Percentiles rank a stretch among this genome's conserved stretches.
phyloP scores from a whole-genome alignment of 1,284 basidiomycete species.

The Papiliotrema nemorosa region DNA sequence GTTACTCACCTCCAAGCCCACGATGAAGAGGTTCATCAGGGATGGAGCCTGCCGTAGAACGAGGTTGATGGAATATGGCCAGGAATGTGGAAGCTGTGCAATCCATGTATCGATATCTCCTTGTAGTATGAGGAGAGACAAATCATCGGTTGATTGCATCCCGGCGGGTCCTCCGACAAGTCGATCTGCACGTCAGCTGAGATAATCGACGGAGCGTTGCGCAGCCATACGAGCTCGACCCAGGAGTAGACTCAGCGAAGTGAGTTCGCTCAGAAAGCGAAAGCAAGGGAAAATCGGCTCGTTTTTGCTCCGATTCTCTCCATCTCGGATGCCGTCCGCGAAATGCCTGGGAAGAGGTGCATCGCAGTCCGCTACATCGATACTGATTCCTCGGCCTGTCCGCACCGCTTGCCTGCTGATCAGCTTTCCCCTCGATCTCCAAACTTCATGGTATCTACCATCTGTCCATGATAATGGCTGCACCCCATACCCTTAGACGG shows the following conservation, averaged over 20 bases:
- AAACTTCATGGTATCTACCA: constrained; percentile 1
- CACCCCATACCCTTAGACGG: constrained; percentile 11
- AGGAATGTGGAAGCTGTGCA: constrained; percentile 10
- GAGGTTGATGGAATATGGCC: constrained; percentile 12
- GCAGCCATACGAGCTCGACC: constrained; percentile 14
- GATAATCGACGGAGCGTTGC: too few relatives aligned
- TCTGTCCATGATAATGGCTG: constrained; percentile 8
- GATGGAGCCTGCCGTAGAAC: constrained; percentile 8
- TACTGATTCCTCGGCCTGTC: constrained; percentile 8
- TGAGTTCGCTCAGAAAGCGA: constrained; percentile 13
- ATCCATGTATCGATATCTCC: constrained; percentile 16
- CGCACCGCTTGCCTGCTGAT: constrained; percentile 10
- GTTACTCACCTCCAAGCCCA: constrained; percentile 12
- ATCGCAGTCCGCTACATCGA: constrained; percentile 20
- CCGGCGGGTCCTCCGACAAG: constrained; percentile 8
- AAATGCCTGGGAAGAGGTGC: constrained; percentile 11
- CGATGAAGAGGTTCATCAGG: constrained; percentile 15
- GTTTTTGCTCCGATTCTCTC: neutral
- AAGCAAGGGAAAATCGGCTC: constrained; percentile 15
- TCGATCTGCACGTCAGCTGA: constrained; percentile 3
- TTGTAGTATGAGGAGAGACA: constrained; percentile 10
- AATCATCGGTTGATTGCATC: constrained; percentile 12
- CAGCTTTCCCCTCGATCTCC: neutral
- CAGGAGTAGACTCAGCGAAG: constrained; percentile 14
- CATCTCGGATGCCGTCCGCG: constrained; percentile 13